Evolutionary conservation across 768 basidiomycete genomes (phyloP).

Genomic region (Hericium coralloides): DNA sequence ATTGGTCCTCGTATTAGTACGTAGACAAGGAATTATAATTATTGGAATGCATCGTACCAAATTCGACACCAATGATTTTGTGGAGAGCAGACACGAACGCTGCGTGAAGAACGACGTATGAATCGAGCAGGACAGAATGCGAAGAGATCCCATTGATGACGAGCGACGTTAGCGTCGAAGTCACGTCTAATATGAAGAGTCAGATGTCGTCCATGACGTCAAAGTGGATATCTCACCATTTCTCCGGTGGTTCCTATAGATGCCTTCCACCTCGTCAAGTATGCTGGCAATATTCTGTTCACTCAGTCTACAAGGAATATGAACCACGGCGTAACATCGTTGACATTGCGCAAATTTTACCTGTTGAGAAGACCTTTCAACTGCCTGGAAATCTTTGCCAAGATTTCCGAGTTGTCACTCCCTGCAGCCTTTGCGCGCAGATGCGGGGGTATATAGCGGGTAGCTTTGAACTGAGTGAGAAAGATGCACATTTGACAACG

Average conservation of each 20-base stretch:
- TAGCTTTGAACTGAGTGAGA: conserved; percentile 18
- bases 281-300: conserved; percentile 82
- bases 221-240: conserved; percentile 46
- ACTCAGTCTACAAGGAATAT: conserved; percentile 53
- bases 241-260: conserved; percentile 69
- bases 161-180: conserved; percentile 64
- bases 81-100: conserved; percentile 77
- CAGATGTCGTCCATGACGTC: neutral
- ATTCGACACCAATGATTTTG: conserved; percentile 77
- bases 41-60: conserved; percentile 48
- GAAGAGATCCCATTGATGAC: conserved; percentile 74
- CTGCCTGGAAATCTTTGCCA: conserved; percentile 57
- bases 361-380: conserved; percentile 85
- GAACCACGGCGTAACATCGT: neutral
- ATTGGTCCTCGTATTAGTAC: neutral
- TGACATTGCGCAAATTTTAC: conserved; percentile 28
- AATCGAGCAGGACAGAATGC: conserved; percentile 76
- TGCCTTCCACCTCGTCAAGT: conserved; percentile 59
- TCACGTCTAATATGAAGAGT: conserved; percentile 45
- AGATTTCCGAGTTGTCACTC: conserved; percentile 28
- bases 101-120: conserved; percentile 83
- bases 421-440: conserved; percentile 44
- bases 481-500: neutral
- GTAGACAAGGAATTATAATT: neutral
- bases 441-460: conserved; percentile 77